Conservation (phyloP, 2,329 filamentous ascomycete genomes). For the Bisporella sp. region DNA sequence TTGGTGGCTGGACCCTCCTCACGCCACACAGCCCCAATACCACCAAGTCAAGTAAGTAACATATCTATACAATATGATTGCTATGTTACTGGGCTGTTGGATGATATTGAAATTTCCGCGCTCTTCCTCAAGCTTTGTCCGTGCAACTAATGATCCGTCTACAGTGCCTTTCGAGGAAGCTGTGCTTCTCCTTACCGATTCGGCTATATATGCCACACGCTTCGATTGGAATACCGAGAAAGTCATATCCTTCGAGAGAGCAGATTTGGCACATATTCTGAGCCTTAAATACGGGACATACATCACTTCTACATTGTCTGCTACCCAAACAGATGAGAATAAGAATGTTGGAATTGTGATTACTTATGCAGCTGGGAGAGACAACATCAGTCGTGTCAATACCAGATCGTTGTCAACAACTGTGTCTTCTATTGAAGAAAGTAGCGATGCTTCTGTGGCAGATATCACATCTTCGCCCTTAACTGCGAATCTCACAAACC, state of each 20-base stretch:
- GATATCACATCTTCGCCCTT: slow-evolving; percentile 8
- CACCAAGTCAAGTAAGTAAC: slow-evolving; percentile 43
- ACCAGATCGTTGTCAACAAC: slow-evolving; percentile 67
- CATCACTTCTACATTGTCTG: slow-evolving; percentile 79
- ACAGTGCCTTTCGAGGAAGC: slow-evolving; percentile 70
- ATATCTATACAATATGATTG: no score
- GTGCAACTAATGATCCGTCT: no score
- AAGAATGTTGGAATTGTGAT: slow-evolving; percentile 82
- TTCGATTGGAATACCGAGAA: slow-evolving; percentile 97
- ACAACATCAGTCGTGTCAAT: slow-evolving; percentile 72
- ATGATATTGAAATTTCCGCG: no score
- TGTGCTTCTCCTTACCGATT: slow-evolving; percentile 78
- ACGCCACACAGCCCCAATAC: slow-evolving; percentile 68
- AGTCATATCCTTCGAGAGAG: slow-evolving; percentile 82
- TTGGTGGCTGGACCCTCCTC: slow-evolving; percentile 83
- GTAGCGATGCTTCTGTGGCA: slow-evolving; percentile 5
- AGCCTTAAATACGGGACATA: slow-evolving; percentile 77
- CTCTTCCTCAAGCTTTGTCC: no score
- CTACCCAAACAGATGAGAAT: slow-evolving; percentile 66
- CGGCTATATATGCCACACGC: slow-evolving; percentile 78
- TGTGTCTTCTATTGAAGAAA: slow-evolving; percentile 9
- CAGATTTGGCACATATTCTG: slow-evolving; percentile 67
- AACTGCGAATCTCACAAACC: slow-evolving; percentile 5
- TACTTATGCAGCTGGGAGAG: slow-evolving; percentile 64
- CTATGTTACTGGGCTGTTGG: no score